phyloP scores from a whole-genome alignment of 1,139 yeast species.

The Candida pseudoviswanathii region DNA sequence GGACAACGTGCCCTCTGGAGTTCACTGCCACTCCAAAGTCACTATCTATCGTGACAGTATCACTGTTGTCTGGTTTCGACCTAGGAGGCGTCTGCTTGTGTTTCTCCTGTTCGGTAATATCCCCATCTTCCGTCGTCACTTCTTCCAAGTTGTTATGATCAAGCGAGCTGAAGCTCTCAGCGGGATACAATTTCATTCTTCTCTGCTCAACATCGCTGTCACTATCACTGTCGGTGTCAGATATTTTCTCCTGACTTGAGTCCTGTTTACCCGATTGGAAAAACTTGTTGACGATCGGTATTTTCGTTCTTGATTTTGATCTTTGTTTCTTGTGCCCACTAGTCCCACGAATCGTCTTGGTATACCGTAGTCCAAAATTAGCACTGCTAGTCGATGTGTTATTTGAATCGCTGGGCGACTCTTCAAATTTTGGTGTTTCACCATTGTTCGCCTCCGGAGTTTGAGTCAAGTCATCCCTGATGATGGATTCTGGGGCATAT shows the following conservation, averaged over 20 bases:
- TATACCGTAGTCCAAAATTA: conserved; percentile 9
- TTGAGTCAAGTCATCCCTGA: conserved; percentile 1
- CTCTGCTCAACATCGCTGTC: conserved; percentile 20
- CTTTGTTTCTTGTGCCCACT: conserved; percentile 12
- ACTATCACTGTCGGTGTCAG: conserved; percentile 20
- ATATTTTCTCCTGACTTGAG: background rate
- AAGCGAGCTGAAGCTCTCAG: conserved; percentile 3
- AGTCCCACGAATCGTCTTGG: conserved; percentile 9
- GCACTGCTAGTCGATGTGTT: conserved; percentile 10
- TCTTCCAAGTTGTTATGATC: conserved; percentile 6
- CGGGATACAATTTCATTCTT: conserved; percentile 6
- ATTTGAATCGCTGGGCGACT: conserved; percentile 4
- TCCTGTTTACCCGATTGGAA: conserved; percentile 19
- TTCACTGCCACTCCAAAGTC: conserved; percentile 35
- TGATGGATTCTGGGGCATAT: background rate
- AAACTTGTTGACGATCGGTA: conserved; percentile 22
- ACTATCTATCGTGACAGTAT: conserved; percentile 33
- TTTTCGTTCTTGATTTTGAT: conserved; percentile 13
- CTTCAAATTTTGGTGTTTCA: background rate
- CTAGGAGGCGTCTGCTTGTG: background rate
- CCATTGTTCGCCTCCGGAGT: conserved; percentile 1
- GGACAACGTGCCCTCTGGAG: conserved; percentile 19
- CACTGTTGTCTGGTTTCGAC: conserved; percentile 11
- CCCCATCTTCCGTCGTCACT: conserved; percentile 16
- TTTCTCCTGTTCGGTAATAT: conserved; percentile 22